These are phyloP conservation scores for Talaromyces verruculosus DNA, from an alignment of 2,329 filamentous ascomycete species.

Conservation along the genomic window DNA sequence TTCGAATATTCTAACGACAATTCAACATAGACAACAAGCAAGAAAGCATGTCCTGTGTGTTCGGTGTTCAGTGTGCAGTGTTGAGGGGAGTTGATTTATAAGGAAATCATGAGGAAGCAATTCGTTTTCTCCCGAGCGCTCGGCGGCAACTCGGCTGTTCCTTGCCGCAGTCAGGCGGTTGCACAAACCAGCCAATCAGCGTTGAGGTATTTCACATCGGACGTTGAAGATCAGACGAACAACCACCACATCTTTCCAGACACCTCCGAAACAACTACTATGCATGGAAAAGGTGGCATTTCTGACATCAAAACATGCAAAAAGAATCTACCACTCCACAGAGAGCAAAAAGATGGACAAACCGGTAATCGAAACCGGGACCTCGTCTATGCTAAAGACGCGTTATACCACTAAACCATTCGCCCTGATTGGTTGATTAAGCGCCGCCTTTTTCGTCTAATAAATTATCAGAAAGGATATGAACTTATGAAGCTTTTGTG, in stretches of 20 bases:
- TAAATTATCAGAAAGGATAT: background rate
- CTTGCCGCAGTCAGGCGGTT: slow-evolving; percentile 20
- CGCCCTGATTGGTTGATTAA: slow-evolving; percentile 5
- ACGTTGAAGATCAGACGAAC: no score
- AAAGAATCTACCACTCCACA: background rate
- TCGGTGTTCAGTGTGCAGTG: background rate
- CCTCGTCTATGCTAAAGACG: slow-evolving; percentile 9
- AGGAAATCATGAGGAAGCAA: slow-evolving; percentile 6
- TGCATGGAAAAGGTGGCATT: background rate
- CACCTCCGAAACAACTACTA: no score
- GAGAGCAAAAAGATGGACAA: slow-evolving; percentile 10
- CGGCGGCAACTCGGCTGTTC: slow-evolving; percentile 19
- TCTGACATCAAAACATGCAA: background rate
- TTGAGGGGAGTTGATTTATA: slow-evolving; percentile 6
- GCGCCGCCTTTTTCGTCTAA: background rate
- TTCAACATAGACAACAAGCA: no score
- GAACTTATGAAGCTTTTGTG: background rate
- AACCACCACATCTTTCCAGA: no score
- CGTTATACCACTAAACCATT: slow-evolving; percentile 18
- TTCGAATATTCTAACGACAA: background rate
- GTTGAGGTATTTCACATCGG: slow-evolving; percentile 34
- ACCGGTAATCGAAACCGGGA: slow-evolving; percentile 18
- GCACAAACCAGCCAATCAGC: slow-evolving; percentile 38
- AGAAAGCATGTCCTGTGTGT: background rate
- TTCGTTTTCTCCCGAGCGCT: slow-evolving; percentile 8